These are phyloP conservation scores for Leptodontidium sp. DNA, from an alignment of 2,329 filamentous ascomycete genomes.

Conservation along the genomic window DNA sequence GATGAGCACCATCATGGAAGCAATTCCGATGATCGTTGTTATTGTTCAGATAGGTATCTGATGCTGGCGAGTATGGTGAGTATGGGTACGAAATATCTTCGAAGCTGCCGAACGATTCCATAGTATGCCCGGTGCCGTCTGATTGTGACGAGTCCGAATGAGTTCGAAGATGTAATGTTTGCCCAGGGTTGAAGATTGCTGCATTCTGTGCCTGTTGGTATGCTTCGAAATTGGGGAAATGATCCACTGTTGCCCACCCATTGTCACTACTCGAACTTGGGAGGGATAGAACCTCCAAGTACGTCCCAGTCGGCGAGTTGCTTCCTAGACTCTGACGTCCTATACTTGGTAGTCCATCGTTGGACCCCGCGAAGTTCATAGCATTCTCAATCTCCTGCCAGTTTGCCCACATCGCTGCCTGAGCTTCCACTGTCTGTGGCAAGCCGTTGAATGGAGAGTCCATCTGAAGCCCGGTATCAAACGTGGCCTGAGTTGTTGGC, in stretches of 20 bases:
- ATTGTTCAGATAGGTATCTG: slow-evolving; percentile 75
- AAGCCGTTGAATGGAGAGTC: slow-evolving; percentile 69
- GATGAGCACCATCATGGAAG: slow-evolving; percentile 63
- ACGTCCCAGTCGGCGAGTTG: slow-evolving; percentile 80
- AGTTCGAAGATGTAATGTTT: slow-evolving; percentile 87
- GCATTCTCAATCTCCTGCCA: slow-evolving; percentile 83
- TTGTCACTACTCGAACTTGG: slow-evolving; percentile 83
- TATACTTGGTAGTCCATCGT: slow-evolving; percentile 56
- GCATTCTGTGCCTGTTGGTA: slow-evolving; percentile 66
- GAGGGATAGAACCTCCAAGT: slow-evolving; percentile 86
- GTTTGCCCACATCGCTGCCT: slow-evolving; percentile 71
- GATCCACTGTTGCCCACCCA: slow-evolving; percentile 85
- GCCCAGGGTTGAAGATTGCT: slow-evolving; percentile 86
- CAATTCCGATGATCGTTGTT: slow-evolving; percentile 64
- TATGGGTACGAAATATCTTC: slow-evolving; percentile 75
- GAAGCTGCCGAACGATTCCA: slow-evolving; percentile 72
- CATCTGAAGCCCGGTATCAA: slow-evolving; percentile 66
- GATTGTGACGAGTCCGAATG: slow-evolving; percentile 86
- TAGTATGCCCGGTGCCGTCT: slow-evolving; percentile 69
- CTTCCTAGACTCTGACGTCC: slow-evolving; percentile 59
- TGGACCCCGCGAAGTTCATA: slow-evolving; percentile 59
- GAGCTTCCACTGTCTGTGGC: slow-evolving; percentile 64
- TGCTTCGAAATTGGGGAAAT: slow-evolving; percentile 75
- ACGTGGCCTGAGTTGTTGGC: slow-evolving; percentile 66
- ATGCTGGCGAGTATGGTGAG: slow-evolving; percentile 83